phyloP scores from a whole-genome alignment of 1,139 yeast species.

The Taphrina sp. region DNA sequence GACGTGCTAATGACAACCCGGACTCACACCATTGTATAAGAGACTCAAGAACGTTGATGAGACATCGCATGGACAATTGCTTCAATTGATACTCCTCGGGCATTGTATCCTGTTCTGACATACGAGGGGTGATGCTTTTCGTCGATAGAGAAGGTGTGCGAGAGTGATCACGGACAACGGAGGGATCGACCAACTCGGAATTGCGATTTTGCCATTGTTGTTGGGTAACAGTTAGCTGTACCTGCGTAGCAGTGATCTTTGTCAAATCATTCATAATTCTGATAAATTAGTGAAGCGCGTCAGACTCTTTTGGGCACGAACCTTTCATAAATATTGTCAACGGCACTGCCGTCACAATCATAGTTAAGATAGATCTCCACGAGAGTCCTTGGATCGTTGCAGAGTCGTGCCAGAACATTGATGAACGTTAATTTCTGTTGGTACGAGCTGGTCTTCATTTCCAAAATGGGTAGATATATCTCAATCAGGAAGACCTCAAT shows the following conservation, averaged over 20 bases:
- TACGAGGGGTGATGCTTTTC: conserved; percentile 34
- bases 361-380: conserved; percentile 92
- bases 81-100: conserved; percentile 83
- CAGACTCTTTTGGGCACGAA: conserved; percentile 47
- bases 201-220: conserved; percentile 54
- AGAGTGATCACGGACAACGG: conserved; percentile 30
- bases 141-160: conserved; percentile 38
- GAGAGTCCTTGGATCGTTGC: conserved; percentile 84
- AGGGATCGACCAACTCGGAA: neutral
- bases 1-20: conserved; percentile 50
- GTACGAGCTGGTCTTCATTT: conserved; percentile 82
- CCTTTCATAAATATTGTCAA: conserved; percentile 81
- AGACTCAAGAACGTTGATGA: conserved; percentile 79
- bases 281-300: neutral
- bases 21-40: conserved; percentile 86
- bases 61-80: conserved; percentile 72
- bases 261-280: conserved; percentile 33
- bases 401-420: conserved; percentile 71
- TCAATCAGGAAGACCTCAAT: conserved; percentile 92
- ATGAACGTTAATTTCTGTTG: conserved; percentile 89
- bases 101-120: conserved; percentile 40
- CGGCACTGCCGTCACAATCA: conserved; percentile 76
- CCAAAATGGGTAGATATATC: conserved; percentile 90
- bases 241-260: conserved; percentile 55
- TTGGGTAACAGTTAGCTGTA: conserved; percentile 58